Evolutionary conservation across 441 rosid genomes (phyloP).

Genomic region (Aquilaria agallochum): DNA sequence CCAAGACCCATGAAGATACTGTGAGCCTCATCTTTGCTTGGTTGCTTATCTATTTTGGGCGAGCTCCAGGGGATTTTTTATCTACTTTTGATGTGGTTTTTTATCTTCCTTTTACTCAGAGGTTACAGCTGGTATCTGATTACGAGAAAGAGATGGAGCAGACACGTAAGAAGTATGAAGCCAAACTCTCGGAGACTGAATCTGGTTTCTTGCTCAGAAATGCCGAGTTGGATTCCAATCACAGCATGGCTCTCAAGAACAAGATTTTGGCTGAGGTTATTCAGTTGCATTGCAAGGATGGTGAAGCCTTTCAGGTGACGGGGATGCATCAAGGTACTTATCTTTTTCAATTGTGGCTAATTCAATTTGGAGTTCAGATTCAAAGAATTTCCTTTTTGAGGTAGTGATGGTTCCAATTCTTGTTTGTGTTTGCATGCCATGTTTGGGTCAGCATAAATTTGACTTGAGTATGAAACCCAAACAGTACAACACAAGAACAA

Average conservation of each 20-base stretch:
- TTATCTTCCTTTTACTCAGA: conserved; percentile 41
- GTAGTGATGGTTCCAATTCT: too few relatives aligned
- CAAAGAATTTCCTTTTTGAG: too few relatives aligned
- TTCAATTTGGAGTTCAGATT: too few relatives aligned
- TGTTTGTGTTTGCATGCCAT: too few relatives aligned
- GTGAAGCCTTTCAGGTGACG: conserved; percentile 23
- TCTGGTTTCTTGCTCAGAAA: conserved; percentile 32
- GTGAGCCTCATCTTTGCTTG: conserved; percentile 37
- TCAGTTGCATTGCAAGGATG: conserved; percentile 52
- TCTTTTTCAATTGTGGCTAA: neutral
- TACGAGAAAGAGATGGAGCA: conserved; percentile 69
- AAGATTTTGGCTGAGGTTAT: conserved; percentile 76
- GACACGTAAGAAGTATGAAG: conserved; percentile 53
- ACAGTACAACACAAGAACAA: too few relatives aligned
- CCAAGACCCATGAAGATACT: conserved; percentile 39
- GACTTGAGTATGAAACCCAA: too few relatives aligned
- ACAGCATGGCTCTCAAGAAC: conserved; percentile 44
- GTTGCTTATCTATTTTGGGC: conserved; percentile 21
- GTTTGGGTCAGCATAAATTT: too few relatives aligned
- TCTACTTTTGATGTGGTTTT: neutral
- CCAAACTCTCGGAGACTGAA: conserved; percentile 46
- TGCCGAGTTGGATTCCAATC: conserved; percentile 38
- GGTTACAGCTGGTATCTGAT: conserved; percentile 36
- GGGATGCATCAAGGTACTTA: conserved; percentile 47
- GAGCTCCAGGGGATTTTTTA: conserved; percentile 13